These are phyloP conservation scores for Ogataea nakhonphanomensis DNA, from an alignment of 805 yeast species.

Conservation along the genomic window DNA sequence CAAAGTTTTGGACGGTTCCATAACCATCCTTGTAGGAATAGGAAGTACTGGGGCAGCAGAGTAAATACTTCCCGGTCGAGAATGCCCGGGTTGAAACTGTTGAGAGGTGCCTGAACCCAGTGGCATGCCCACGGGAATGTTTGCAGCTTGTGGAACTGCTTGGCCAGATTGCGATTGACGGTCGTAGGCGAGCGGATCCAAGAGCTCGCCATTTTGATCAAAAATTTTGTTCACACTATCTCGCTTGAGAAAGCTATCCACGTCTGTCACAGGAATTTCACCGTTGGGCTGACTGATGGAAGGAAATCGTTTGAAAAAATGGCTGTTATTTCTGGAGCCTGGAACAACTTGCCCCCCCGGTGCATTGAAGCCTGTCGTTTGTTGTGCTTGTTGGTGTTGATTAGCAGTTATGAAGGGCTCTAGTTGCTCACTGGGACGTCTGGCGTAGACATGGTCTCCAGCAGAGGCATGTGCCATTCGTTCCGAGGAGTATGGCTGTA, in stretches of 20 bases:
- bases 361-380: neutral
- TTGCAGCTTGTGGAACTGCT: conserved; percentile 14
- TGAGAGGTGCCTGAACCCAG: conserved; percentile 16
- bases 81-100: conserved; percentile 18
- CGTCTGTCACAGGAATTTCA: conserved; percentile 29
- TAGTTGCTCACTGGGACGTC: conserved; percentile 49
- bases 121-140: conserved; percentile 11
- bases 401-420: conserved; percentile 42
- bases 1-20: conserved; percentile 3
- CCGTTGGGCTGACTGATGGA: conserved; percentile 28
- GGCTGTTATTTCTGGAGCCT: conserved; percentile 29
- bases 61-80: conserved; percentile 23
- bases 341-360: conserved; percentile 16
- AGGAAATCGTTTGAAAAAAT: conserved; percentile 30
- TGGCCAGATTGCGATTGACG: conserved; percentile 24
- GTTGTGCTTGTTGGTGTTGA: conserved; percentile 13
- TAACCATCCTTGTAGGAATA: conserved; percentile 19
- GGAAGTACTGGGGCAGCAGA: conserved; percentile 22
- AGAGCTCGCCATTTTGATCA: conserved; percentile 26
- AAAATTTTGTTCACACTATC: conserved; percentile 32
- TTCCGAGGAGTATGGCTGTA: conserved; percentile 29
- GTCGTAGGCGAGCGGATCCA: conserved; percentile 14
- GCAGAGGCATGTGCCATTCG: conserved; percentile 20
- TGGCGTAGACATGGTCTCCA: conserved; percentile 27
- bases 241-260: conserved; percentile 35